Base-by-base conservation (phyloP, 1,284 basidiomycete genomes). In the Heterobasidion irregulare region DNA sequence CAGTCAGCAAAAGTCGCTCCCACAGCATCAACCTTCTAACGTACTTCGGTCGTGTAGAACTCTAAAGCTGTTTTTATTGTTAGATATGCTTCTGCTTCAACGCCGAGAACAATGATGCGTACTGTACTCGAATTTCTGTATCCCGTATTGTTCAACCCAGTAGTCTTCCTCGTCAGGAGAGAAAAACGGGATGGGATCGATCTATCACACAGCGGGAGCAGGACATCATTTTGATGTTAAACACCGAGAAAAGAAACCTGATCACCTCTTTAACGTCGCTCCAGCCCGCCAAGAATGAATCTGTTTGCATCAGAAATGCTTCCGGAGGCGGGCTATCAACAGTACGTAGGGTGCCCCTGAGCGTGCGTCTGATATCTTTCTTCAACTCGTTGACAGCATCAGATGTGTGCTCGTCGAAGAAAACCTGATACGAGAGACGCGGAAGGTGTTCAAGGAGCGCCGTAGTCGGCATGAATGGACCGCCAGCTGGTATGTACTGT, bases 111-210 rank as follows among this genome's bases (percentile, higher is more conserved):
- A 15, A 73, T n/a, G n/a, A n/a, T n/a, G n/a, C 82, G 19, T 61
- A 87, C 86, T 84, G 57, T 81, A 68, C 53, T 73, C 69, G 62
- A 87, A 87, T 0, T 79, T 77, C 59, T 83, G 81, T 9, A 71
- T 70, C 34, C 61, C 63, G 59, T 79, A 87, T 59, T 83, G 77
- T 50, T 82, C 73, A 0, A 86, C 75, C 57, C 85, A 78, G 62
- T 86, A 88, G 57, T 83, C 77, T 62, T 89, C 86, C 66, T 87
- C 82, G 26, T 75, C 72, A 0, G 63, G 50, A 0, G 74, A 73
- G 47, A 86, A 75, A 67, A 82, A 86, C 0, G 81, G 77, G 52
- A 85, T 74, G 0, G 77, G 74, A 4, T 79, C 74, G 41, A 85
- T 82, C 82, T 86, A 56, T 2, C 16, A 33, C 6, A 47, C 8